A percentile compares a stretch with the other conserved stretches of the same genome.
Evolutionary conservation across 1,284 basidiomycete genomes (phyloP).

Genomic region (Puccinia polysora): DNA sequence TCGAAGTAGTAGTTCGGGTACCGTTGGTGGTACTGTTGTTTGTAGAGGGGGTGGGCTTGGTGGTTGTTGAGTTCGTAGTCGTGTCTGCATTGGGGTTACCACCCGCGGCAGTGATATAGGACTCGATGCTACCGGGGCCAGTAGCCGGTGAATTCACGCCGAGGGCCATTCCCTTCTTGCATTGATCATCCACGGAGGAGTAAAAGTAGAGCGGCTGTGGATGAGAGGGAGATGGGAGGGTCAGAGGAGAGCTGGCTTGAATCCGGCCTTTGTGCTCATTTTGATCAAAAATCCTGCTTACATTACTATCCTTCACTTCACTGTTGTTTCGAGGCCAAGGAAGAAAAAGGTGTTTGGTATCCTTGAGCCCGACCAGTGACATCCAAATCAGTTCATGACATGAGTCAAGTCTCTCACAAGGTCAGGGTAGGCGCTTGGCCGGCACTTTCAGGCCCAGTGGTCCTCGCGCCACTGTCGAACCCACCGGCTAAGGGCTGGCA

Average conservation of each 20-base stretch:
- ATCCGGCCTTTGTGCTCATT: not conserved
- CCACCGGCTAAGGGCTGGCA: conserved; percentile 28
- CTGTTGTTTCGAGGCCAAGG: not conserved
- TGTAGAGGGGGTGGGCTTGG: not conserved
- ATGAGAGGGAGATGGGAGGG: not conserved
- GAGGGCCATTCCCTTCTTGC: conserved; percentile 35
- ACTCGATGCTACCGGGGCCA: conserved; percentile 23
- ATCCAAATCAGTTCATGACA: not conserved
- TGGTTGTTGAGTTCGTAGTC: conserved; percentile 2
- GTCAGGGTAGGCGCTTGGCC: conserved; percentile 29
- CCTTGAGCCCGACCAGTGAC: too few species aligned
- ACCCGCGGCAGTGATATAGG: conserved; percentile 25
- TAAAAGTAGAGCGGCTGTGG: conserved; percentile 33
- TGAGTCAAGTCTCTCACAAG: conserved; percentile 10
- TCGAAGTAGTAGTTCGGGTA: not conserved
- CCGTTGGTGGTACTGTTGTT: not conserved
- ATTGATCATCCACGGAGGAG: conserved; percentile 41
- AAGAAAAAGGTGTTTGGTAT: not conserved
- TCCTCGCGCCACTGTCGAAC: conserved; percentile 35
- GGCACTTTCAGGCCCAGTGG: conserved; percentile 25
- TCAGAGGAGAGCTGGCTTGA: too few species aligned
- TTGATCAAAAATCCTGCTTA: not conserved
- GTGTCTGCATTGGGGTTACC: conserved; percentile 35
- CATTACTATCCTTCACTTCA: conserved; percentile 33
- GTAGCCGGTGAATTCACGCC: conserved; percentile 28